Base-by-base conservation (phyloP, 202 grass and related monocot genomes). In the Musa balbisiana region DNA sequence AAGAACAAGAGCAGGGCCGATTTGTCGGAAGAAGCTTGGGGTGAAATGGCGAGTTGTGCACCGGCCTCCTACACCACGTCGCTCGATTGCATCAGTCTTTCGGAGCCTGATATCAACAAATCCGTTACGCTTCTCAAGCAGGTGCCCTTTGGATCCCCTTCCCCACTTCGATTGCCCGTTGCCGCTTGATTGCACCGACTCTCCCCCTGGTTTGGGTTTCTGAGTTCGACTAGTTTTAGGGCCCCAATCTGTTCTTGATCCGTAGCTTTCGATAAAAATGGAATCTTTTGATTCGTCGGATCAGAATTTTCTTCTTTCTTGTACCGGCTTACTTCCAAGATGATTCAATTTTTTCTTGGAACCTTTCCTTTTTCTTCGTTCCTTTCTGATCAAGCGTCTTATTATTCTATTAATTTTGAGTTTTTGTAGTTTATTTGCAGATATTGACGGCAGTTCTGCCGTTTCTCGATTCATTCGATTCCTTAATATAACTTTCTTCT, bases 111-210 rank as follows among this genome's bases (percentile, higher is more conserved):
- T 43, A 43, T 43, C 33, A 43, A 43, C 33, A 43, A 43, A 89
- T 97, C 90, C 33, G 90, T 93, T 58, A 63, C 83, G 10, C 88
- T 97, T 72, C 90, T 93, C 83, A 97, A 97, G 78, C 94, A 91
- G 94, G 94, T 91, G 9, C 22, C 15, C 56, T 25, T 66, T 53
- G 4, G 11, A 8, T 64, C 52, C 55, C 16, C 33, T 83, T 33
- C 71, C 4, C 0, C 33, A 43, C 33, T 6, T 43, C 33, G 33
- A 43, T 43, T 43, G 33, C 33, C 0, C 33, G 33, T 43, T 43
- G 6, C 33, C 64, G 10, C 12, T 15, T 13, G 64, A 26, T 43
- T 5, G 15, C 14, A 43, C 15, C 25, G 12, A 33, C 27, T 16
- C 33, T 16, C 3, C 4, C 33, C 33, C 5, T 43, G 4, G 33